Base-by-base conservation (phyloP, 345 rosid species). In the Arabidopsis suecica region DNA sequence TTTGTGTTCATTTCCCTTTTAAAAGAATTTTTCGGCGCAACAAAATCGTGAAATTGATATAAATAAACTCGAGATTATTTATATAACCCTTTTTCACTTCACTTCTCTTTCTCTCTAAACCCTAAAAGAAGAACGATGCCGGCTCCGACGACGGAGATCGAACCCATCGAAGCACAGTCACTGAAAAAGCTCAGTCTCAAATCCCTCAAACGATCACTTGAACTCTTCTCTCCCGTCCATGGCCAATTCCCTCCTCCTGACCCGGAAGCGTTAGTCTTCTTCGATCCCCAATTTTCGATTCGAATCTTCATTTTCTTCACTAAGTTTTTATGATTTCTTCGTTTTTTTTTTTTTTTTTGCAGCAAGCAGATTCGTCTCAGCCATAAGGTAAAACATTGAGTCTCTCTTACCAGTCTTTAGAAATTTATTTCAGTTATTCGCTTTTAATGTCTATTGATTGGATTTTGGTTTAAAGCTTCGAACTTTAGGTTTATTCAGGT, bases 131-230 rank as follows among this genome's bases (percentile, higher is more conserved):
- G 5, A 65, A 65, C 41, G 76, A 87, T 87, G 88, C 81, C 83
- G 22, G 86, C 71, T 20, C 82, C 88, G 32, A 61, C 80, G 41
- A 40, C 81, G 76, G 99, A 90, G 83, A 78, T 89, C 84, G 99
- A 92, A 80, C 86, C 94, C 16, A 89, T 92, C 32, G 98, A 95
- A 75, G 93, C 94, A 13, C 97, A 88, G 74, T 95, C 99, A 0
- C 79, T 89, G 65, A 92, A 95, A 84, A 95, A 92, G 83, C 91
- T 95, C 9, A 85, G 96, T 76, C 78, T 90, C 64, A 92, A 92
- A 82, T 92, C 98, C 32, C 78, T 90, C 2, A 95, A 92, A 84
- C 96, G 98, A 34, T 84, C 90, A 0, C 89, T 90, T 45, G 97
- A 95, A 81, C 89, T 95, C 45, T 95, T 95, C 84, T 84, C 94